Percentiles rank a stretch among this genome's conserved stretches.
Conservation (phyloP, 257 asterid genomes). For the Solanum arcanum region DNA sequence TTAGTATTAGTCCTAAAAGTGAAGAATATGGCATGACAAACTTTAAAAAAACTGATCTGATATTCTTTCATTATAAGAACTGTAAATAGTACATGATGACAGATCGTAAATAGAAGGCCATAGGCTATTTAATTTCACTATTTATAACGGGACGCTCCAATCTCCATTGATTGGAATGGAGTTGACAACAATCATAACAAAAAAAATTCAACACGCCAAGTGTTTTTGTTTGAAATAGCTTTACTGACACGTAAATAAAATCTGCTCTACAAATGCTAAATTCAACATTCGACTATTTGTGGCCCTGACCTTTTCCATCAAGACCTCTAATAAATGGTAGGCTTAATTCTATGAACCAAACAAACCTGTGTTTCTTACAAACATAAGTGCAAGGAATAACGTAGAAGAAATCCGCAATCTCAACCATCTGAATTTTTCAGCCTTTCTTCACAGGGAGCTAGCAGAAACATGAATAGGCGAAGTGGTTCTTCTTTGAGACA, state of each 20-base stretch:
- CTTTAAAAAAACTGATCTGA: background rate
- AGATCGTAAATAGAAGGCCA: background rate
- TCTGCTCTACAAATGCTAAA: background rate
- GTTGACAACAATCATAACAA: background rate
- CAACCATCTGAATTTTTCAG: background rate
- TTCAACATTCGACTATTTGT: background rate
- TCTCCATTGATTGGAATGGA: background rate
- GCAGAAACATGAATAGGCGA: constrained; percentile 10
- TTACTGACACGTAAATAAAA: background rate
- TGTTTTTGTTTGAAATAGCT: background rate
- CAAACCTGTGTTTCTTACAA: background rate
- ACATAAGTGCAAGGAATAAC: background rate
- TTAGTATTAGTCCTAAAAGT: background rate
- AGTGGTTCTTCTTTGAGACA: constrained; percentile 1
- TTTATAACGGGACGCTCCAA: background rate
- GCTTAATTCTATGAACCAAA: background rate
- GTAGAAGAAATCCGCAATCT: background rate
- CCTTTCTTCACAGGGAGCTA: background rate
- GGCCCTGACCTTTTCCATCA: background rate
- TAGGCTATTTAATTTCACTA: background rate
- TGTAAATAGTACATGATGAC: background rate
- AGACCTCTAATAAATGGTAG: background rate
- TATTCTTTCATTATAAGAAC: background rate
- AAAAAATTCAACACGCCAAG: background rate
- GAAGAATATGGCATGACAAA: background rate